Percentiles rank a stretch among this genome's conserved stretches.
Conservation (phyloP, 78 protist genomes). For the Dictyostelium purpureum region DNA sequence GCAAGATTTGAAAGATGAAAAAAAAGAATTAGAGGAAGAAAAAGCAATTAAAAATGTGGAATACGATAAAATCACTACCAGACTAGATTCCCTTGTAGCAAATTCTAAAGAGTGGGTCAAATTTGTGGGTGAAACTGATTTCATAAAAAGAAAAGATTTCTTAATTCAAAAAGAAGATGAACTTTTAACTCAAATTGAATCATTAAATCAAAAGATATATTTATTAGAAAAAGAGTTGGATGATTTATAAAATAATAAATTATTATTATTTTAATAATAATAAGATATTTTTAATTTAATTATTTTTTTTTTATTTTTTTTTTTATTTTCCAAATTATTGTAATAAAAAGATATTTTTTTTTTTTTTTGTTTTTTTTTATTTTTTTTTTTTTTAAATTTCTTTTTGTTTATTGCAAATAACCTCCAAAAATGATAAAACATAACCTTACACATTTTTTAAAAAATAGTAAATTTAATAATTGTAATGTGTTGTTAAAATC, state of each 20-base stretch:
- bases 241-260: conserved; percentile 7
- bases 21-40: conserved; percentile 59
- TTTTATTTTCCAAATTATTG: no score
- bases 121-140: conserved; percentile 40
- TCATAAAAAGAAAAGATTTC: conserved; percentile 18
- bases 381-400: no score
- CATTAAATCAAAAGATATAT: background rate
- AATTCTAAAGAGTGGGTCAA: conserved; percentile 47
- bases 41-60: background rate
- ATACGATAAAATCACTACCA: conserved; percentile 14
- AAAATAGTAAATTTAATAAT: no score
- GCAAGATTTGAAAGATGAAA: conserved; percentile 47
- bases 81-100: conserved; percentile 45
- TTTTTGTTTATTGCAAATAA: no score
- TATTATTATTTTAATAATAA: no score
- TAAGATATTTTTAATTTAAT: background rate
- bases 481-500: no score
- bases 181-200: background rate
- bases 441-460: no score
- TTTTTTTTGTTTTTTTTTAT: no score
- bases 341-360: no score
- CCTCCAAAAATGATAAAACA: no score
- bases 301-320: no score
- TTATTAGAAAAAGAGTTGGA: conserved; percentile 32
- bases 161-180: conserved; percentile 45